Evolutionary conservation across 2,329 filamentous ascomycete species (phyloP).

Genomic region (Aspergillus sp.): DNA sequence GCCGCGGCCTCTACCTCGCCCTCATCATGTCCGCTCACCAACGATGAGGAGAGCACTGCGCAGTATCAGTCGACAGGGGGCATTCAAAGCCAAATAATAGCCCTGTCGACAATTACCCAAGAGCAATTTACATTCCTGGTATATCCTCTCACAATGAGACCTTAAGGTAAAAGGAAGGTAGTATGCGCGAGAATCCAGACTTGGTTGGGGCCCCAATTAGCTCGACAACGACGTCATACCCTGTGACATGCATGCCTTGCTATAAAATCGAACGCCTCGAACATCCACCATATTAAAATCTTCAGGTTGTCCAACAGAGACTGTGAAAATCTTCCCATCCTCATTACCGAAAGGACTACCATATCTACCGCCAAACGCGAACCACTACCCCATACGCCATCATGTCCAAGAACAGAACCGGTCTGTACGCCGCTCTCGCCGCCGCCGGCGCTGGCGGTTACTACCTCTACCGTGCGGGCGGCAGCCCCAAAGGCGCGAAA

Average conservation of each 20-base stretch:
- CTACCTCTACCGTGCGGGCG: slow-evolving; percentile 87
- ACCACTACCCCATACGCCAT: slow-evolving; percentile 10
- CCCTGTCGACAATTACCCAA: not conserved
- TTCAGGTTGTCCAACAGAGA: no score
- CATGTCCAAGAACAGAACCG: slow-evolving; percentile 37
- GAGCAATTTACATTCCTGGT: not conserved
- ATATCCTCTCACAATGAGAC: no score
- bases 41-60: not conserved
- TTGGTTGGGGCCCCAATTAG: not conserved
- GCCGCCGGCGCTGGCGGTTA: slow-evolving; percentile 72
- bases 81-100: not conserved
- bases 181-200: not conserved
- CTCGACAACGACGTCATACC: slow-evolving; percentile 12
- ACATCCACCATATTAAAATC: not conserved
- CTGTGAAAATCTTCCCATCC: no score
- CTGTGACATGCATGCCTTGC: slow-evolving; percentile 1
- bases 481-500: slow-evolving; percentile 76
- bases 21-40: not conserved
- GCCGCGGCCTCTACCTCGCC: not conserved
- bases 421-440: slow-evolving; percentile 49
- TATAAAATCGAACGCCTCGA: not conserved
- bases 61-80: not conserved
- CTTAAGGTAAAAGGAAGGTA: not conserved
- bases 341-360: no score
- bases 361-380: not conserved